phyloP scores from a whole-genome alignment of 192 early-diverging fungal species.

The Backusella sp. region DNA sequence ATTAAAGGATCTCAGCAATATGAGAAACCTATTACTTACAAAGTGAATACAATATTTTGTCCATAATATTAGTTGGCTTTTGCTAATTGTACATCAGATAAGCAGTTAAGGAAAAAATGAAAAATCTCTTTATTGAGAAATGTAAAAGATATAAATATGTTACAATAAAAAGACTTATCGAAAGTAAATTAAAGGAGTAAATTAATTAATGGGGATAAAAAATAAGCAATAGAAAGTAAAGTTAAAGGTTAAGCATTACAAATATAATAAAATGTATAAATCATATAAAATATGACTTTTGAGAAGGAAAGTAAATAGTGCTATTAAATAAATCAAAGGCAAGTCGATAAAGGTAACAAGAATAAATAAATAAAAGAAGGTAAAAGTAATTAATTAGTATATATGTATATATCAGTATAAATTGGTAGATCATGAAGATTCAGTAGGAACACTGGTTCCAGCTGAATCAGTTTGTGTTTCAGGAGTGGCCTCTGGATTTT shows the following conservation, averaged over 20 bases:
- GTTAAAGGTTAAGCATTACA: not conserved
- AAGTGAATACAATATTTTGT: no score
- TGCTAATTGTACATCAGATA: no score
- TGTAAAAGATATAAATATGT: not conserved
- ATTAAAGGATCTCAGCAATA: no score
- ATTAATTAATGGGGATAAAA: not conserved
- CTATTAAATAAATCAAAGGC: no score
- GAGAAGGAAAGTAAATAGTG: not conserved
- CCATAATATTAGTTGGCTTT: no score
- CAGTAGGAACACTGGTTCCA: not conserved
- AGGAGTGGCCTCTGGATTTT: not conserved
- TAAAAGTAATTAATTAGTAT: not conserved
- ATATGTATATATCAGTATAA: not conserved
- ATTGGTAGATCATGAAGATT: not conserved
- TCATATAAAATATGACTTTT: not conserved
- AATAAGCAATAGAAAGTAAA: not conserved
- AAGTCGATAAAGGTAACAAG: no score
- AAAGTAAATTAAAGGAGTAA: not conserved
- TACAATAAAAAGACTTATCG: not conserved
- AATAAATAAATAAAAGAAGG: not conserved
- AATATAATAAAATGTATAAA: not conserved
- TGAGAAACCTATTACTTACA: no score
- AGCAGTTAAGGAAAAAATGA: no score
- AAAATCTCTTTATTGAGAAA: not conserved
- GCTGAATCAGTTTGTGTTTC: not conserved